phyloP scores from a whole-genome alignment of 768 basidiomycete species.

The Candolleomyces efflorescens region DNA sequence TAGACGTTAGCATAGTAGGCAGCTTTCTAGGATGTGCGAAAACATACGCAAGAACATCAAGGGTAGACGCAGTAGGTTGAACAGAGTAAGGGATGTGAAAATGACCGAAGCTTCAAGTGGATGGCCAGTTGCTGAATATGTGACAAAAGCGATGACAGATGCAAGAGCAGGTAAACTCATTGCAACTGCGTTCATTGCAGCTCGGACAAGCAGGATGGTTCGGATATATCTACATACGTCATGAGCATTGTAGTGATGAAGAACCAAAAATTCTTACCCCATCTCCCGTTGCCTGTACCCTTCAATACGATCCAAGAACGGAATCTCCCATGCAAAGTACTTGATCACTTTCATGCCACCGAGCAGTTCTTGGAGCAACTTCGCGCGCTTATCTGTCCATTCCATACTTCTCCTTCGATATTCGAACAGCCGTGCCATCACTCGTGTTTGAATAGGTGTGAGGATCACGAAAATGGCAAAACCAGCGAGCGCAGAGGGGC shows the following conservation, averaged over 20 bases:
- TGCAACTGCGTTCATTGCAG: slow-evolving; percentile 64
- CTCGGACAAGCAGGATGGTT: slow-evolving; percentile 58
- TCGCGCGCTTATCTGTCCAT: slow-evolving; percentile 90
- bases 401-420: slow-evolving; percentile 71
- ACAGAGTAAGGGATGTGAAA: slow-evolving; percentile 83
- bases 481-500: slow-evolving; percentile 53
- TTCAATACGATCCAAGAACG: slow-evolving; percentile 72
- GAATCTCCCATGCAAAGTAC: slow-evolving; percentile 84
- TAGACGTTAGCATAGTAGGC: slow-evolving; percentile 1
- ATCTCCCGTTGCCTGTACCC: slow-evolving; percentile 72
- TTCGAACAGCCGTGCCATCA: slow-evolving; percentile 71
- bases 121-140: slow-evolving; percentile 73
- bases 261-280: slow-evolving; percentile 34
- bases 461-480: slow-evolving; percentile 61
- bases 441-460: slow-evolving; percentile 66
- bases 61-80: slow-evolving; percentile 78
- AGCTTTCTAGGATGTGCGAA: slow-evolving; percentile 10
- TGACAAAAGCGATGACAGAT: slow-evolving; percentile 71
- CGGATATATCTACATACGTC: slow-evolving; percentile 50
- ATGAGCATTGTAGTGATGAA: background rate
- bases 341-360: slow-evolving; percentile 92
- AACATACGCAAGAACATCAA: slow-evolving; percentile 65
- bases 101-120: slow-evolving; percentile 62
- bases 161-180: slow-evolving; percentile 75
- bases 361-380: slow-evolving; percentile 84